A percentile compares a stretch with the other conserved stretches of the same genome.
These are phyloP conservation scores for Pelargonium australe DNA, from an alignment of 441 rosid genomes.

Conservation along the genomic window DNA sequence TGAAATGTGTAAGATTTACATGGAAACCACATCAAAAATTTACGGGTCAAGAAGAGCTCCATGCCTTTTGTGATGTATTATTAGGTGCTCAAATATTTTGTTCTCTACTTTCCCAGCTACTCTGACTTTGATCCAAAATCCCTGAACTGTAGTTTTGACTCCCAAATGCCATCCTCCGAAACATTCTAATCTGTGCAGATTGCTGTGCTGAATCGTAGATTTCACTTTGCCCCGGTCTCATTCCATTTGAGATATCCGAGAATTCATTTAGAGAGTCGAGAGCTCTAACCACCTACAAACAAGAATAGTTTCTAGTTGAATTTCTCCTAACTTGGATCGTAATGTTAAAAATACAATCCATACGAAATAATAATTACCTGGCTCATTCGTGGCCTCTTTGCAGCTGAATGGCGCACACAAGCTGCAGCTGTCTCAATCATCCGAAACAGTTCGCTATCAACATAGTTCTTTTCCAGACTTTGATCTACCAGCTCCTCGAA, in stretches of 20 bases:
- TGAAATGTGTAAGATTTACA: constrained; percentile 5
- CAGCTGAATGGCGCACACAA: constrained; percentile 77
- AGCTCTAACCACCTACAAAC: constrained; percentile 70
- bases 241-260: constrained; percentile 75
- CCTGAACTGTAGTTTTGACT: constrained; percentile 74
- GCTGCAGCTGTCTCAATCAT: constrained; percentile 87
- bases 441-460: constrained; percentile 54
- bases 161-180: constrained; percentile 87
- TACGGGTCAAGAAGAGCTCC: neutral
- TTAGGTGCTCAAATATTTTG: constrained; percentile 8
- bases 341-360: too few species aligned
- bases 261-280: constrained; percentile 56
- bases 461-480: constrained; percentile 49
- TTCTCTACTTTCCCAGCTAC: constrained; percentile 71
- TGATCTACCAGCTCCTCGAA: constrained; percentile 57
- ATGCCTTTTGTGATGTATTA: neutral
- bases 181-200: constrained; percentile 85
- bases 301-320: neutral
- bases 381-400: constrained; percentile 84
- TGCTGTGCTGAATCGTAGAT: constrained; percentile 62
- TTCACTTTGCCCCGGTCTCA: constrained; percentile 85
- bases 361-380: constrained; percentile 39
- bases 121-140: constrained; percentile 45
- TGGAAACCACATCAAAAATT: neutral
- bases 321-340: too few species aligned